These are phyloP conservation scores for Spathaspora boniae DNA, from an alignment of 805 yeast species.

Conservation along the genomic window DNA sequence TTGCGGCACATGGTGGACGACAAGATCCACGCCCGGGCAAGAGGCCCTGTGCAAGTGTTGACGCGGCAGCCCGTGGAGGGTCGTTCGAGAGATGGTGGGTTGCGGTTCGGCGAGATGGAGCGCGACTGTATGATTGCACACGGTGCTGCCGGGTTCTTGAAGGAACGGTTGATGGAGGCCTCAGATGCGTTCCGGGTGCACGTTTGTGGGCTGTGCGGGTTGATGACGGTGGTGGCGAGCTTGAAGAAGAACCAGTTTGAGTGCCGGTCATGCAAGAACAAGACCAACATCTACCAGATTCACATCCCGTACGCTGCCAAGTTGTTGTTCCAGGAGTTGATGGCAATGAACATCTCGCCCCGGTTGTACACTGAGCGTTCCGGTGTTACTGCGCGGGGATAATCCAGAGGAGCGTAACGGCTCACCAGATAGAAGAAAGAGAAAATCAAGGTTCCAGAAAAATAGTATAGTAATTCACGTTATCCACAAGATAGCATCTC, in stretches of 20 bases:
- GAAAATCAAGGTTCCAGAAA: background rate
- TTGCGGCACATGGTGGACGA: conserved; percentile 99
- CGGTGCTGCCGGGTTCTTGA: conserved; percentile 97
- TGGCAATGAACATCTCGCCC: conserved; percentile 99
- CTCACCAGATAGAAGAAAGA: background rate
- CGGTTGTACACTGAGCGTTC: conserved; percentile 93
- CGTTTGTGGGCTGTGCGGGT: conserved; percentile 96
- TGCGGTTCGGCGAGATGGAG: conserved; percentile 99
- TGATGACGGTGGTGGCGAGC: conserved; percentile 97
- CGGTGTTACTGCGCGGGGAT: conserved; percentile 45
- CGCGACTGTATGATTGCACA: conserved; percentile 99
- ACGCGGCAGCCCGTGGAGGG: conserved; percentile 99
- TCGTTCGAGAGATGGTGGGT: conserved; percentile 98
- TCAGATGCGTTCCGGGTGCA: conserved; percentile 98
- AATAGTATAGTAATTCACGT: background rate
- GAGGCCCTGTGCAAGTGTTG: conserved; percentile 97
- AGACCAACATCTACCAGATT: conserved; percentile 95
- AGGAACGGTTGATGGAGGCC: conserved; percentile 98
- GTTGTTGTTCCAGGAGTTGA: conserved; percentile 94
- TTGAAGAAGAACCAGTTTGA: conserved; percentile 96
- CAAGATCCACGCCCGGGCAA: conserved; percentile 97
- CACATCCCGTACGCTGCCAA: conserved; percentile 99
- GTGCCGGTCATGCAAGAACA: conserved; percentile 97
- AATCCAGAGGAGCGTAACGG: conserved; percentile 3
- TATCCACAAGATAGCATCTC: conserved; percentile 1